Evolutionary conservation across 2,329 filamentous ascomycete genomes (phyloP).

Genomic region (Cladobotryum protrusum): DNA sequence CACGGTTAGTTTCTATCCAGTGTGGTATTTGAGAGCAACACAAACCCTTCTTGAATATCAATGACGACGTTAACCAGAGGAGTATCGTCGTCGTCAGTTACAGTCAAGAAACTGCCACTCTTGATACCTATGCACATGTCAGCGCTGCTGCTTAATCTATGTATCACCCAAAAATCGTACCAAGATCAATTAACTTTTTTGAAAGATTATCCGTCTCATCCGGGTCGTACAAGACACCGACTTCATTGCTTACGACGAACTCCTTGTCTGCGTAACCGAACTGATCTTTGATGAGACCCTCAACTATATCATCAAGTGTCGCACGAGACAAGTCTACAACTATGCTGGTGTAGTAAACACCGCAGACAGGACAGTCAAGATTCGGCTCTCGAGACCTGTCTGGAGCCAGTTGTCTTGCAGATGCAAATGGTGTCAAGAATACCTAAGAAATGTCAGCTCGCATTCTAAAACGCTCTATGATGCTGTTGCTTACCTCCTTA

Average conservation of each 20-base stretch:
- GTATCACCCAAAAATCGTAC: slow-evolving; percentile 30
- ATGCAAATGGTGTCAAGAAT: slow-evolving; percentile 67
- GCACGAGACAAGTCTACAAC: slow-evolving; percentile 63
- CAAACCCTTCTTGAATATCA: slow-evolving; percentile 55
- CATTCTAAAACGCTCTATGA: neutral
- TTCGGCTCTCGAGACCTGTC: slow-evolving; percentile 60
- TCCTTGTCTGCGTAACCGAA: slow-evolving; percentile 74
- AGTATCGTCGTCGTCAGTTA: slow-evolving; percentile 76
- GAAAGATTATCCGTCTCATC: slow-evolving; percentile 81
- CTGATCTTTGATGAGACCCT: slow-evolving; percentile 62
- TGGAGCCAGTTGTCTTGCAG: slow-evolving; percentile 52
- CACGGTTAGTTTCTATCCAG: slow-evolving; percentile 21
- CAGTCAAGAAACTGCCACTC: slow-evolving; percentile 68
- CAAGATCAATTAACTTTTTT: slow-evolving; percentile 73
- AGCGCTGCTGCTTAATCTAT: slow-evolving; percentile 2
- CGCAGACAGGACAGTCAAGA: slow-evolving; percentile 76
- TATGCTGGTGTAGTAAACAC: slow-evolving; percentile 62
- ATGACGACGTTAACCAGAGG: slow-evolving; percentile 77
- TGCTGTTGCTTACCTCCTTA: slow-evolving; percentile 55
- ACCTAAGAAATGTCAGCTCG: slow-evolving; percentile 40
- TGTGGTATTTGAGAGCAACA: neutral
- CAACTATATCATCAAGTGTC: slow-evolving; percentile 73
- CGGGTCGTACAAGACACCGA: slow-evolving; percentile 77
- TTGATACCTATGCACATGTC: slow-evolving; percentile 50
- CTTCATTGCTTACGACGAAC: slow-evolving; percentile 68